Evolutionary conservation across 2,329 filamentous ascomycete species (phyloP), one percentile per base, ranked within the genome.

Genomic region (Penicillium janthinellum): DNA sequence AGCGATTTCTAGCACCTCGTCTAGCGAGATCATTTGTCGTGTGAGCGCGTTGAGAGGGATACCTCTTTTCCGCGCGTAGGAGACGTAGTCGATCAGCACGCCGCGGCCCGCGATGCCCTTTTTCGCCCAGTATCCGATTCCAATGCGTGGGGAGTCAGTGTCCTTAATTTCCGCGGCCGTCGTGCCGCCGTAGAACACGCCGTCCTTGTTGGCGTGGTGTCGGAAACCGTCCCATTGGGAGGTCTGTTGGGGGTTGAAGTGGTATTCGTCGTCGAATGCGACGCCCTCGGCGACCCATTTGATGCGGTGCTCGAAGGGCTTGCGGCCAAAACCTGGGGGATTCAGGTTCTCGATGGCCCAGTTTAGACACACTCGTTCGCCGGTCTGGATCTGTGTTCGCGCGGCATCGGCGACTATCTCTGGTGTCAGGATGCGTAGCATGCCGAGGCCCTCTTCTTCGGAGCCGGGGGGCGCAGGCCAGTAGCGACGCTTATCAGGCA

Each of bases 311-410:
- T 81, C 73, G 57, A 82, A 82, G 4, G 80, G 76, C 47, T 81
- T 80, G 12, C 85, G 78, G 39, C 79, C 78, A 63, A 86, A 85
- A 50, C 82, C 81, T 56, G 75, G 73, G 12, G 71, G 72, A n/a
- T 84, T 81, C 1, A 86, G 73, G 66, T 86, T 86, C 51, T 80
- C 79, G 41, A 87, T 71, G 31, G 83, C 80, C 84, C 84, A 87
- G 39, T 83, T 82, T 25, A 87, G 71, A 52, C 81, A 81, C 22
- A 86, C 79, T 25, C 83, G 78, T 49, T 79, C 76, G 20, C 84
- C 85, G 0, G 80, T 82, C 42, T 77, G 75, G 65, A 87, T 86
- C 67, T 84, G 80, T 4, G 77, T 77, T 4, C 76, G 73, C 0
- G 84, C 84, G 0, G 82, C 79, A 14, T 77, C 74, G 10, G 81